Conservation (phyloP, 345 rosid genomes). For the Bruguiera sexangula region DNA sequence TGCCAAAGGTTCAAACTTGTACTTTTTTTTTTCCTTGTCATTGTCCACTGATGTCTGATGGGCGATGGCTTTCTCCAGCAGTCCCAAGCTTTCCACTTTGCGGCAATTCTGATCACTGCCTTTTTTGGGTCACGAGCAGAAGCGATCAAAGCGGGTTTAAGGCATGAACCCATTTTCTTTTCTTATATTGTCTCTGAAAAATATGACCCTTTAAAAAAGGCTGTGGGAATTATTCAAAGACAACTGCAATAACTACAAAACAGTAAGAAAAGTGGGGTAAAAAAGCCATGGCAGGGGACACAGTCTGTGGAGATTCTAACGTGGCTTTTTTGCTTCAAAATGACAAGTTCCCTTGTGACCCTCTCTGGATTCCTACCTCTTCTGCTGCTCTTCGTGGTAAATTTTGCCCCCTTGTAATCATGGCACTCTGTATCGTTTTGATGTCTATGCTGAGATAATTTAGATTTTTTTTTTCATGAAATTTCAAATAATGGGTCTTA, state of each 20-base stretch:
- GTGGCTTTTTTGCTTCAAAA: slow-evolving; percentile 26
- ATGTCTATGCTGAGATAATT: background rate
- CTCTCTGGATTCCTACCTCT: slow-evolving; percentile 40
- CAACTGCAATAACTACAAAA: background rate
- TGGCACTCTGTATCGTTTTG: background rate
- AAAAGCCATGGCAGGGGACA: slow-evolving; percentile 28
- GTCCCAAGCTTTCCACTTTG: slow-evolving; percentile 17
- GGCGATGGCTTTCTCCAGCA: slow-evolving; percentile 14
- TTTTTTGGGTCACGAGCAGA: slow-evolving; percentile 5
- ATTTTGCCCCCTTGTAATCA: background rate
- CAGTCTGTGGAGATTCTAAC: slow-evolving; percentile 23
- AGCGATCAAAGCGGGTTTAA: background rate
- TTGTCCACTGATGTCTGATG: background rate
- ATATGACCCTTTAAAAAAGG: background rate
- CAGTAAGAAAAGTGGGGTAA: background rate
- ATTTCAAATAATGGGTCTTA: background rate
- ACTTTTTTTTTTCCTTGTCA: background rate
- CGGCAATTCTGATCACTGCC: slow-evolving; percentile 9
- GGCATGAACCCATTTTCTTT: background rate
- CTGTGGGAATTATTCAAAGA: background rate
- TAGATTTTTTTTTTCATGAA: background rate
- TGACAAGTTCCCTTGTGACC: slow-evolving; percentile 30
- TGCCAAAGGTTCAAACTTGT: background rate
- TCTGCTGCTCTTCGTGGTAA: slow-evolving; percentile 37
- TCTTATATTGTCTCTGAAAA: background rate